Evolutionary conservation across 768 basidiomycete species (phyloP), one percentile per base, ranked within the genome.

Genomic region (Hortiboletus campestris): DNA sequence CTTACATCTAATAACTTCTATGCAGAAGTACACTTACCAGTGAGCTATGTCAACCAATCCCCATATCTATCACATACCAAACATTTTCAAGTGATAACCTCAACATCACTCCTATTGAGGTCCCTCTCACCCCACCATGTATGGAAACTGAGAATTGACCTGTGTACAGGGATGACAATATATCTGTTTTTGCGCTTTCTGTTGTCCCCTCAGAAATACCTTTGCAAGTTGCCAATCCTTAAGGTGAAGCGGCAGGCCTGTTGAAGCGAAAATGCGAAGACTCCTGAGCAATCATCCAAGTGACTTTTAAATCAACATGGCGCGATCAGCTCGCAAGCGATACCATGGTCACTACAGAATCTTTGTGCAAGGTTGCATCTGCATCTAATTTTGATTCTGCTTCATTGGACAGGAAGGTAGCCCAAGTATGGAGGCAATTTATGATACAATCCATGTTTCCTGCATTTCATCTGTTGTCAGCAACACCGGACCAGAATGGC

Each of bases 21-120:
- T 87, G 80, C 79, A 92, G 11, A 72, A 77, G 34, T 90, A 85
- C 62, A 78, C 83, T 0, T 83, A 74, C 59, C 79, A 91, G 92
- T 91, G 55, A 50, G 57, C 20, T 12, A 7, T 29, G 36, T 32
- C 40, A 13, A 8, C 4, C 49, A 4, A 42, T 45, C 46, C 34
- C 10, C 31, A 36, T 14, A 20, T 35, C 29, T 34, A 35, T 16
- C 48, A 42, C 31, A 11, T 51, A 14, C 31, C 43, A 14, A 19
- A 39, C 10, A 12, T 36, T 12, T 16, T 59, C 28, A 48, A 86
- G 88, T 55, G 79, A 84, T 28, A 75, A 75, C 5, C 66, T 90
- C 41, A 63, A 71, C 14, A 71, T 88, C 22, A 72, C 75, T 48
- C 72, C 78, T 10, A 59, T 68, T 14, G 81, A 86, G 66, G 69